Conservation (phyloP, 345 rosid genomes). For the Corymbia maculata region DNA sequence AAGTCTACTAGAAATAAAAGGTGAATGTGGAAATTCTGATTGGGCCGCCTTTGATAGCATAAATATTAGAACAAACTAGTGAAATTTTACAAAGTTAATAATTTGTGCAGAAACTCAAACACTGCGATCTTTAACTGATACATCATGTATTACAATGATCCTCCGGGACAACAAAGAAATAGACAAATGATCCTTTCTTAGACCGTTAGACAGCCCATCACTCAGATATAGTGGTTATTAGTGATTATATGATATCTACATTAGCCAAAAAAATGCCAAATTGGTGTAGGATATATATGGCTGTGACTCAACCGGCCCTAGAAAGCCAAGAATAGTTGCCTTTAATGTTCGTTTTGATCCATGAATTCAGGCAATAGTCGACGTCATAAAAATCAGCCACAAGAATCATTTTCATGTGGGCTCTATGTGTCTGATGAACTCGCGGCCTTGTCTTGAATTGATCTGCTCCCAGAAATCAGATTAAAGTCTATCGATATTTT, state of each 20-base stretch:
- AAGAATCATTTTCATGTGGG: not conserved
- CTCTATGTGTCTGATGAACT: not conserved
- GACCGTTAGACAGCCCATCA: not conserved
- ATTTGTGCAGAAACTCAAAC: not conserved
- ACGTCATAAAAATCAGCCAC: not conserved
- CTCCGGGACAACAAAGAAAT: not conserved
- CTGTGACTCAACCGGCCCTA: not conserved
- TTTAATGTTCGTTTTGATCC: not conserved
- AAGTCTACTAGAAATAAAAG: not conserved
- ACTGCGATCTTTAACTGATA: not conserved
- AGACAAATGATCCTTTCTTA: not conserved
- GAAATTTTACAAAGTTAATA: not conserved
- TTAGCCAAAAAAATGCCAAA: not conserved
- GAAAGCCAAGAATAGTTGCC: not conserved
- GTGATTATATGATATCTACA: not conserved
- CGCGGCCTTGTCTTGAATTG: not conserved
- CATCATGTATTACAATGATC: not conserved
- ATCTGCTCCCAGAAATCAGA: not conserved
- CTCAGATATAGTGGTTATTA: not conserved
- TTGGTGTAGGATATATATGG: not conserved
- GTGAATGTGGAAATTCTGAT: not conserved
- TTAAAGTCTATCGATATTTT: not conserved
- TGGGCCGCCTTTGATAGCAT: not conserved
- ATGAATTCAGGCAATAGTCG: not conserved
- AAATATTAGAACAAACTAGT: not conserved